Percentiles rank a stretch among this genome's conserved stretches.
Conservation (phyloP, 306 rosid genomes). For the Cucurbita ficifolia region DNA sequence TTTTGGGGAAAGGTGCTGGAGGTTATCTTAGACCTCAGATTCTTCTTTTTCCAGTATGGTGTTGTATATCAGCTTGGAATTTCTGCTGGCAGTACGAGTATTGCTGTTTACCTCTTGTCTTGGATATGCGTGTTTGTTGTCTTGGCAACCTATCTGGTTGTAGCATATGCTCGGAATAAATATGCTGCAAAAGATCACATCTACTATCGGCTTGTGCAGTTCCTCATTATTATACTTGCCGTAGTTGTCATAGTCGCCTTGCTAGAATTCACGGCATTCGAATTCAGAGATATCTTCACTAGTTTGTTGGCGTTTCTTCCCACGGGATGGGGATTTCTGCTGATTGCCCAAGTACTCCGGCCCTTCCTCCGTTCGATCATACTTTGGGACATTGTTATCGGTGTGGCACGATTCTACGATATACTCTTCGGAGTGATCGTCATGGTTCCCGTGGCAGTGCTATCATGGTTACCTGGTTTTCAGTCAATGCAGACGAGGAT, state of each 20-base stretch:
- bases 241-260: conserved; percentile 40
- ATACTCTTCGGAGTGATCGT: conserved; percentile 56
- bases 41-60: conserved; percentile 74
- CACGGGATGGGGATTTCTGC: conserved; percentile 77
- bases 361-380: conserved; percentile 33
- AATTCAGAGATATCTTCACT: conserved; percentile 47
- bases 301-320: conserved; percentile 75
- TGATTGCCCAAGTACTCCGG: conserved; percentile 70
- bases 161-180: conserved; percentile 43
- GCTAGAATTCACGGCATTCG: conserved; percentile 48
- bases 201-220: conserved; percentile 66
- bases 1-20: conserved; percentile 66
- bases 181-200: conserved; percentile 57
- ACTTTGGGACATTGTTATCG: conserved; percentile 45
- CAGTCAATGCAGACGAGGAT: conserved; percentile 84
- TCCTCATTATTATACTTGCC: conserved; percentile 31
- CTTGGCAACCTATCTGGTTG: conserved; percentile 35
- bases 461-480: conserved; percentile 86
- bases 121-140: conserved; percentile 57
- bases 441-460: conserved; percentile 61
- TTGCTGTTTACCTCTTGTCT: conserved; percentile 59
- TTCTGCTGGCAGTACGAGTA: conserved; percentile 50
- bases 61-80: conserved; percentile 59
- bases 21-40: conserved; percentile 61
- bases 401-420: conserved; percentile 63